Evolutionary conservation across 768 basidiomycete genomes (phyloP).

Genomic region (Lactarius vividus): DNA sequence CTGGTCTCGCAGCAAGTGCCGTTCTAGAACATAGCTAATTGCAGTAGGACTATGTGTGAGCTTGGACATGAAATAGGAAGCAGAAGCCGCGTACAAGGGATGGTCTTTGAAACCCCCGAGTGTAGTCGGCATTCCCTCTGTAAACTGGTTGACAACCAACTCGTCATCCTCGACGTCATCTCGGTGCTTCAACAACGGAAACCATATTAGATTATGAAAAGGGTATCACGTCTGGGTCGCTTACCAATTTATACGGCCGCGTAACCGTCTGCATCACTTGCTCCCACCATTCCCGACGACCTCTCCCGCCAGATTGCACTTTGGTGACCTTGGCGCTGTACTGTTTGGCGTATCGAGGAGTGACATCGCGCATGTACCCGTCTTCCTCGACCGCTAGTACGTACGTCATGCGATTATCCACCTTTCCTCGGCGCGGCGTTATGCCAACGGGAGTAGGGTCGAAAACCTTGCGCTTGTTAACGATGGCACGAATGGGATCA

Average conservation of each 20-base stretch:
- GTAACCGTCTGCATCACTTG: conserved; percentile 57
- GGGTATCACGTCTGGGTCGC: conserved; percentile 27
- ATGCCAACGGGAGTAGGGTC: conserved; percentile 50
- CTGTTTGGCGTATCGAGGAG: conserved; percentile 79
- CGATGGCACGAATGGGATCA: conserved; percentile 78
- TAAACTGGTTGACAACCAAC: conserved; percentile 68
- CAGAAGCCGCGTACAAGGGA: conserved; percentile 59
- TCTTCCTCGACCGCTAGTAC: conserved; percentile 96
- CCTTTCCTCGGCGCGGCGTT: conserved; percentile 30
- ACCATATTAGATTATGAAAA: not conserved
- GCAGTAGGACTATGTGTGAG: not conserved
- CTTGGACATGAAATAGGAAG: not conserved
- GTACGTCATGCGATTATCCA: conserved; percentile 87
- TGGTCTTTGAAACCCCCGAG: conserved; percentile 95
- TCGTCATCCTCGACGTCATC: conserved; percentile 94
- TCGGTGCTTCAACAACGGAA: conserved; percentile 56
- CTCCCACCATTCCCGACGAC: conserved; percentile 84
- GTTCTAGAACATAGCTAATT: conserved; percentile 72
- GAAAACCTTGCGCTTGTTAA: conserved; percentile 78
- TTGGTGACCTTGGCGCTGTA: conserved; percentile 81
- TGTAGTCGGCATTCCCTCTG: conserved; percentile 91
- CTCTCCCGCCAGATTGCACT: conserved; percentile 66
- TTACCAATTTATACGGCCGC: conserved; percentile 80
- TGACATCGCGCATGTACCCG: conserved; percentile 88
- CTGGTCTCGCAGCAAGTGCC: conserved; percentile 87